Evolutionary conservation across 2,329 filamentous ascomycete genomes (phyloP), one percentile per base, ranked within the genome.

Genomic region (Fusarium bactridioides): DNA sequence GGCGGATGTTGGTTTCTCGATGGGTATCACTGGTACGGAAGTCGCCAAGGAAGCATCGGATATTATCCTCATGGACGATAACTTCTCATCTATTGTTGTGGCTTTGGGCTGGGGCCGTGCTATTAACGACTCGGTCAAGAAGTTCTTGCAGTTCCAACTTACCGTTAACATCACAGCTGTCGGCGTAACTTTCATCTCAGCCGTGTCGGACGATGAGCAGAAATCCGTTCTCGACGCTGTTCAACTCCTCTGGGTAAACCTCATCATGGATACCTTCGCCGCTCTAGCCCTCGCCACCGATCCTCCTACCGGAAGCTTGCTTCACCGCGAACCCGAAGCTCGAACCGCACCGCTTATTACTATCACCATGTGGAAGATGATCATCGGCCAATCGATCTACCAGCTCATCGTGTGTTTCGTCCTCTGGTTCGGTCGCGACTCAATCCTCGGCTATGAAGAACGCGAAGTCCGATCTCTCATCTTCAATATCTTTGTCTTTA

Each of bases 321-420:
- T 91, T 7, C 80, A 91, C 69, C 86, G 89, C 31, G 73, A 79
- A 31, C 85, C 85, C 0, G 83, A 86, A 69, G 78, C 81, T 6
- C 94, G 94, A 78, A 90, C 88, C 50, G 91, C 92, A 4, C 88
- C 92, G 4, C 84, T 95, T 4, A 94, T 95, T 74, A 94, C 92
- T 1, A 83, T 89, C 19, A 90, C 90, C 2, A 90, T 90, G 88
- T 90, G 88, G 87, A 91, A 91, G 82, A 90, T 90, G 85, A 90
- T 91, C 64, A 83, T 86, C 31, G 89, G 89, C 3, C 89, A 91
- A 74, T 83, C 87, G 23, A 84, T 91, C 60, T 90, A 86, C 77
- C 89, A 91, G 76, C 84, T 91, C 4, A 81, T 82, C 23, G 84
- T 89, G n/a, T 88, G 87, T 5, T 86, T 90, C 54, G 81, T 87